Evolutionary conservation across 352 stramenopile species (phyloP).

Genomic region (Aphanomyces invadans): DNA sequence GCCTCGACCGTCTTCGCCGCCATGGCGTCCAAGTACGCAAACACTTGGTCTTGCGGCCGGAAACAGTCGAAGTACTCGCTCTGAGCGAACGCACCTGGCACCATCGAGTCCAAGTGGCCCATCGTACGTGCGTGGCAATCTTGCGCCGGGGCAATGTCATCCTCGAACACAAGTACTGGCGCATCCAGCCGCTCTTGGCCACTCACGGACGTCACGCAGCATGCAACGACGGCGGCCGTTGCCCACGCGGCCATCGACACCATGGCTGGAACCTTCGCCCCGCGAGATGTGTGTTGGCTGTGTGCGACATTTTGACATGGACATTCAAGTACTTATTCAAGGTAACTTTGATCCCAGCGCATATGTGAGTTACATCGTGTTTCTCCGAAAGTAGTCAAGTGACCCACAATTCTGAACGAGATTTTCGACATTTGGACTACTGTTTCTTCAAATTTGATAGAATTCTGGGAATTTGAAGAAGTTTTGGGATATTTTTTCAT

Average conservation of each 20-base stretch:
- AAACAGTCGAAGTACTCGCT: constrained; percentile 71
- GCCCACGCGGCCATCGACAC: too few relatives aligned
- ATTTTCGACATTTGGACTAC: too few relatives aligned
- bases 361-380: too few relatives aligned
- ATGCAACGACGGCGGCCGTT: neutral
- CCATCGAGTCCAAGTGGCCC: constrained; percentile 21
- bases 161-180: neutral
- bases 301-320: neutral
- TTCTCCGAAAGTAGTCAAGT: neutral
- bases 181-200: too few relatives aligned
- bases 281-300: too few relatives aligned
- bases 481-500: too few relatives aligned
- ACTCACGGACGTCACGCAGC: neutral
- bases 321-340: neutral
- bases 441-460: too few relatives aligned
- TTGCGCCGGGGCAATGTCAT: neutral
- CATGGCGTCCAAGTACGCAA: constrained; percentile 51
- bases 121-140: neutral
- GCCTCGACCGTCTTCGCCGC: constrained; percentile 16
- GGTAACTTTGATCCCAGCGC: too few relatives aligned
- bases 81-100: constrained; percentile 1
- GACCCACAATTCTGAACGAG: neutral
- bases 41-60: constrained; percentile 48
- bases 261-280: too few relatives aligned
- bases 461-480: too few relatives aligned